Evolutionary conservation across 257 asterid genomes (phyloP).

Genomic region (Nicotiana obtusifolia): DNA sequence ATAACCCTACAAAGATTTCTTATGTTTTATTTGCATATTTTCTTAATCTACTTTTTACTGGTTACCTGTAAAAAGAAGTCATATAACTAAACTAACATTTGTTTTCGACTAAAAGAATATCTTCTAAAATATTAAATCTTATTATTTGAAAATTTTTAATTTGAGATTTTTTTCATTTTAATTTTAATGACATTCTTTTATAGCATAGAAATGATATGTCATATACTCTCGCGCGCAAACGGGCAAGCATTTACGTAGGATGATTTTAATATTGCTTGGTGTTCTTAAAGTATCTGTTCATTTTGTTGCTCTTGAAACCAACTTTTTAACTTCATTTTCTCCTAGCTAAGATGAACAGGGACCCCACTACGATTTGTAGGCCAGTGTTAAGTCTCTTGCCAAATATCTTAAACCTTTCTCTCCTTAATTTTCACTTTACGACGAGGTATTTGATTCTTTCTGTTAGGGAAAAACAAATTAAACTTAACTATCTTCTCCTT

Average conservation of each 20-base stretch:
- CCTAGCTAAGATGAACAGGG: background rate
- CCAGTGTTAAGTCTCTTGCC: conserved; percentile 3
- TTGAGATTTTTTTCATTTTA: too few relatives aligned
- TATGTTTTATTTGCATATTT: too few relatives aligned
- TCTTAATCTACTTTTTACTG: too few relatives aligned
- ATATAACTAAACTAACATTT: too few relatives aligned
- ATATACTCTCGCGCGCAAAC: background rate
- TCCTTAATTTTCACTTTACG: conserved; percentile 25
- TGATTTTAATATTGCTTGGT: background rate
- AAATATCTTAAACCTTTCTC: conserved; percentile 25
- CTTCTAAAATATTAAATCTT: too few relatives aligned
- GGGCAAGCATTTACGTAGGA: background rate
- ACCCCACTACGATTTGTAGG: conserved; percentile 19
- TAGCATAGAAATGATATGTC: too few relatives aligned
- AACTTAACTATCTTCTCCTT: background rate
- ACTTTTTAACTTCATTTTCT: background rate
- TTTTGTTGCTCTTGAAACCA: background rate
- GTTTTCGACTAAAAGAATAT: too few relatives aligned
- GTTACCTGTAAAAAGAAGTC: too few relatives aligned
- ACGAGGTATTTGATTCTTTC: conserved; percentile 16
- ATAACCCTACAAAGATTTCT: too few relatives aligned
- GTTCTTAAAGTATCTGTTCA: conserved; percentile 3
- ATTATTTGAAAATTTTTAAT: too few relatives aligned
- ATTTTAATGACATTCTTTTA: too few relatives aligned
- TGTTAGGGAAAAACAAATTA: background rate